Evolutionary conservation across 129 eudicot genomes (phyloP).

Genomic region (Flaveria ramosissima): DNA sequence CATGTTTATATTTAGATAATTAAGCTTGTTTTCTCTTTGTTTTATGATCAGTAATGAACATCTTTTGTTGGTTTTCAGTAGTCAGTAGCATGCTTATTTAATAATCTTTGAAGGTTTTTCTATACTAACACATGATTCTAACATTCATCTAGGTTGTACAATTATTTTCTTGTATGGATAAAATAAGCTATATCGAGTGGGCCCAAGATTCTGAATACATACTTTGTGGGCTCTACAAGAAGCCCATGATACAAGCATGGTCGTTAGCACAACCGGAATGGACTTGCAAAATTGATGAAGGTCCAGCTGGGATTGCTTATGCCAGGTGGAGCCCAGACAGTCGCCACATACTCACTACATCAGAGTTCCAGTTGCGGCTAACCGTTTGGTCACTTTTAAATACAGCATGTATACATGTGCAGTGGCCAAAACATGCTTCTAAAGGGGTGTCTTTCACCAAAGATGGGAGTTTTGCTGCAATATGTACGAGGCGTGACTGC

Average conservation of each 20-base stretch:
- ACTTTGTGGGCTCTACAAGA: slow-evolving; percentile 90
- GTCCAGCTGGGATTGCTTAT: slow-evolving; percentile 93
- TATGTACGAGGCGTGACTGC: slow-evolving; percentile 97
- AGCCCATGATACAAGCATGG: slow-evolving; percentile 95
- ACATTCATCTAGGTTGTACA: slow-evolving; percentile 75
- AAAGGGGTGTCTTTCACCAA: slow-evolving; percentile 94
- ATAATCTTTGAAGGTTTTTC: background rate
- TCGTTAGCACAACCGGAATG: slow-evolving; percentile 94
- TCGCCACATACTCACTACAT: slow-evolving; percentile 97
- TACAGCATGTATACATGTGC: slow-evolving; percentile 94
- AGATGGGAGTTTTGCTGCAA: slow-evolving; percentile 96
- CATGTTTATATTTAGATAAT: background rate
- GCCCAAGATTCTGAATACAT: slow-evolving; percentile 96
- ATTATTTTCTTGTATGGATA: slow-evolving; percentile 86
- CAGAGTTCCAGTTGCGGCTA: slow-evolving; percentile 85
- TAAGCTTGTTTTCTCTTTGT: background rate
- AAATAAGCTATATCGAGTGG: slow-evolving; percentile 93
- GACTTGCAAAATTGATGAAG: slow-evolving; percentile 99
- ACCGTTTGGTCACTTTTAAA: slow-evolving; percentile 94
- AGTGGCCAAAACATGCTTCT: slow-evolving; percentile 93
- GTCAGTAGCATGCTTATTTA: background rate
- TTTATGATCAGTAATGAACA: background rate
- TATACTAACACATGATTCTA: background rate
- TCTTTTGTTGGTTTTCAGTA: slow-evolving; percentile 5
- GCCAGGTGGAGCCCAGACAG: slow-evolving; percentile 99